Percentiles rank a stretch among this genome's conserved stretches.
Evolutionary conservation across 805 yeast species (phyloP).

Genomic region (Hemisphaericaspora nanyangensis): DNA sequence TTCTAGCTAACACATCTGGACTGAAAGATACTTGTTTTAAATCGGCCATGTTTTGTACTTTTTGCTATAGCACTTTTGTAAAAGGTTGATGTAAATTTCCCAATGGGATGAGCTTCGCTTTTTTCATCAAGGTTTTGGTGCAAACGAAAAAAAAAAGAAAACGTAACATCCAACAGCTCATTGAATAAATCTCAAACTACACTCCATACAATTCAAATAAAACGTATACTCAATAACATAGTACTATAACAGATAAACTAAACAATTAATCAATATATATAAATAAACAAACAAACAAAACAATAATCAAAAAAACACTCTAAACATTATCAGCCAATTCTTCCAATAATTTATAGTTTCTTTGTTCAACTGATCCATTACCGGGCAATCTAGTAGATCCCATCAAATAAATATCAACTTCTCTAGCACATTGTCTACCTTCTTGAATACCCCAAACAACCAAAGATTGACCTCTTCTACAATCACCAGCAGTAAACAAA

Average conservation of each 20-base stretch:
- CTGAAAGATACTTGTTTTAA: constrained; percentile 54
- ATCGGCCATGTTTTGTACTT: constrained; percentile 4
- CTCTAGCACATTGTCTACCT: constrained; percentile 97
- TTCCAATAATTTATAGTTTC: constrained; percentile 73
- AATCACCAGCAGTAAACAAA: constrained; percentile 94
- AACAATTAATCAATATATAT: no score
- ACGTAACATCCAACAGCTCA: no score
- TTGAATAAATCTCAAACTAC: no score
- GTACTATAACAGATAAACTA: no score
- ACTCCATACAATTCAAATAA: no score
- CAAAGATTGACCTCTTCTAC: constrained; percentile 97
- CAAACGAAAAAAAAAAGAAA: no score
- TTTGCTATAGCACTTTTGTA: neutral
- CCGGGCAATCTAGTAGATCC: constrained; percentile 85
- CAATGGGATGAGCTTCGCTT: no score
- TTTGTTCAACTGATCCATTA: constrained; percentile 85
- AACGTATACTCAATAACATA: no score
- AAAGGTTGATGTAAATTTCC: no score
- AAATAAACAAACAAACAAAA: neutral
- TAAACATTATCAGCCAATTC: constrained; percentile 65
- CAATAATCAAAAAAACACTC: neutral
- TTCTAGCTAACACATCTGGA: constrained; percentile 75
- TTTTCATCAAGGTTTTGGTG: no score
- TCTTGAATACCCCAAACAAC: constrained; percentile 99
- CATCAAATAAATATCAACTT: constrained; percentile 77